Conservation (phyloP, 202 grass and related monocot genomes). For the Sporobolus alterniflorus region DNA sequence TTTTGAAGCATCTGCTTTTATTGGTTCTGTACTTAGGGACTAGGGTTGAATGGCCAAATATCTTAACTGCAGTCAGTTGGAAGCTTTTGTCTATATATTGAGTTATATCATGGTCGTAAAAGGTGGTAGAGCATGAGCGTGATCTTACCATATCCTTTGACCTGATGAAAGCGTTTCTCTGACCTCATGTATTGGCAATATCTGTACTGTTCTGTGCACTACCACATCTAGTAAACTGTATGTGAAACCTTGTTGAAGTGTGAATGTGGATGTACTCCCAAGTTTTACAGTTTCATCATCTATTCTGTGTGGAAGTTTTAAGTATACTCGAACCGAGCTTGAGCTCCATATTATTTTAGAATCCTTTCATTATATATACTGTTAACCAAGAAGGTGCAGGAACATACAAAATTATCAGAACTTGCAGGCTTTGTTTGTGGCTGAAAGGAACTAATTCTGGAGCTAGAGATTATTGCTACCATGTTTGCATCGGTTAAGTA, state of each 20-base stretch:
- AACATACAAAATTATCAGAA: slow-evolving; percentile 13
- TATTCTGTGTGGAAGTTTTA: background rate
- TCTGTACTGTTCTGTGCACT: background rate
- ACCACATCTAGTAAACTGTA: background rate
- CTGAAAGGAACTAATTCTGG: slow-evolving; percentile 1
- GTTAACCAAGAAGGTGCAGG: slow-evolving; percentile 36
- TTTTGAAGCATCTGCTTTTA: background rate
- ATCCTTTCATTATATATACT: background rate
- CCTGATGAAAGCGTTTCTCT: slow-evolving; percentile 1
- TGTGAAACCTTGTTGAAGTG: background rate
- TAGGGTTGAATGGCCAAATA: too few relatives aligned
- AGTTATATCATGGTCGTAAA: background rate
- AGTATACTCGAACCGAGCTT: background rate
- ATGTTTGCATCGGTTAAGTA: background rate
- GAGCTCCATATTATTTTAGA: slow-evolving; percentile 13
- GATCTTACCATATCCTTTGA: slow-evolving; percentile 10
- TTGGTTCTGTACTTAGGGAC: too few relatives aligned
- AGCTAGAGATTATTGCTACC: slow-evolving; percentile 29
- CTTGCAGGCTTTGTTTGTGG: background rate
- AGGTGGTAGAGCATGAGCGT: background rate
- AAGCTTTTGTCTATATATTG: slow-evolving; percentile 1
- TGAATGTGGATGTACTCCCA: background rate
- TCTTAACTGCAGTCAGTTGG: background rate
- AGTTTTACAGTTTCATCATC: background rate
- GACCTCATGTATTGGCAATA: background rate